These are phyloP conservation scores for Fremontodendron californicum DNA, from an alignment of 345 rosid genomes.

Conservation along the genomic window DNA sequence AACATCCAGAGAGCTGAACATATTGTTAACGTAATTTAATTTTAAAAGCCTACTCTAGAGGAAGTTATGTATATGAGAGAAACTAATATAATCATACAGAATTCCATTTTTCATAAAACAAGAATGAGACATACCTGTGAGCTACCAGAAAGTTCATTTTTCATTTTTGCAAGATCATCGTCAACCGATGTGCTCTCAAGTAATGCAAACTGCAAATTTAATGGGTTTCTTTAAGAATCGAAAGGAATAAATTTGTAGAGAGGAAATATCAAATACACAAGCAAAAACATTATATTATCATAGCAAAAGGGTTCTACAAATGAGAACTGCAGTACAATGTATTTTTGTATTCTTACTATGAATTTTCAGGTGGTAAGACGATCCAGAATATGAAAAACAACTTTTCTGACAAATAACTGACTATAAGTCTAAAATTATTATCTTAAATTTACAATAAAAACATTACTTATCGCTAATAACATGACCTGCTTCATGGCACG, in stretches of 20 bases:
- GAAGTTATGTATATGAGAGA: not conserved
- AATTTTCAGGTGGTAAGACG: not conserved
- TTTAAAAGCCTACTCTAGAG: not conserved
- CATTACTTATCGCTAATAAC: not conserved
- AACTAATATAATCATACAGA: not conserved
- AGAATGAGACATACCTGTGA: slow-evolving; percentile 42
- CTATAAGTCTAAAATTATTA: not conserved
- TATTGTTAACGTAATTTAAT: not conserved
- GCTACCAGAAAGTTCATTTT: slow-evolving; percentile 59
- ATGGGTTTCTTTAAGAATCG: not conserved
- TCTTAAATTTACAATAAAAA: not conserved
- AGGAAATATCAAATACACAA: not conserved
- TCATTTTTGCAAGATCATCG: slow-evolving; percentile 61
- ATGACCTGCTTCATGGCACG: not conserved
- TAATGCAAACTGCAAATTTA: slow-evolving; percentile 52
- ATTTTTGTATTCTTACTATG: not conserved
- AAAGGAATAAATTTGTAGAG: not conserved
- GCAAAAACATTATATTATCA: not conserved
- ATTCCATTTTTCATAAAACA: not conserved
- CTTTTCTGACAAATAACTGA: not conserved
- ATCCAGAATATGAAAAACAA: not conserved
- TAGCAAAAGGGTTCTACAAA: not conserved
- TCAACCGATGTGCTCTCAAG: slow-evolving; percentile 71
- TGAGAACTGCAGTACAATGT: not conserved
- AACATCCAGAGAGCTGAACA: not conserved